Conservation (phyloP, 768 basidiomycete genomes). For the Cystofilobasidium capitatum region DNA sequence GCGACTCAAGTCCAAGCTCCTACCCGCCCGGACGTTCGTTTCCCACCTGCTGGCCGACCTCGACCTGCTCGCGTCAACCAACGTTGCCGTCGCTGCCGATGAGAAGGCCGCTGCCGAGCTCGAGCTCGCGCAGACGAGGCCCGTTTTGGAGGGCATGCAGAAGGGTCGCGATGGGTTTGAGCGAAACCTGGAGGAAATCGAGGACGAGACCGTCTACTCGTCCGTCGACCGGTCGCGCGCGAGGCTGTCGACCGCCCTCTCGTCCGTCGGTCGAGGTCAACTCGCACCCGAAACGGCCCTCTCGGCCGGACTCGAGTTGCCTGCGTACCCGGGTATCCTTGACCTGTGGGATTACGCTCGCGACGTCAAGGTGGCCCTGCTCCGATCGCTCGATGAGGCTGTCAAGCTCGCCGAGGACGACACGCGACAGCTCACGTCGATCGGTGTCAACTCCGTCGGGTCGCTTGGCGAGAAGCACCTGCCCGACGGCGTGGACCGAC, state of each 20-base stretch:
- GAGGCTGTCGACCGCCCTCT: constrained; percentile 58
- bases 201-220: constrained; percentile 59
- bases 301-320: constrained; percentile 42
- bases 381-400: constrained; percentile 70
- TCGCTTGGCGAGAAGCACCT: constrained; percentile 67
- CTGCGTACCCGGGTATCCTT: constrained; percentile 71
- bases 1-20: constrained; percentile 89
- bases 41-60: constrained; percentile 81
- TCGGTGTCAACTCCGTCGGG: constrained; percentile 57
- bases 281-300: constrained; percentile 42
- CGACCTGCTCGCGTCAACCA: constrained; percentile 73
- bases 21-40: constrained; percentile 85
- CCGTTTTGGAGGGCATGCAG: constrained; percentile 82
- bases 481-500: constrained; percentile 68
- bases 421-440: constrained; percentile 56
- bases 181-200: constrained; percentile 63
- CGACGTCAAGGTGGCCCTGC: constrained; percentile 65
- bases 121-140: constrained; percentile 60
- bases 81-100: constrained; percentile 70
- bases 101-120: constrained; percentile 63
- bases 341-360: constrained; percentile 75
- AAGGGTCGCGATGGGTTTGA: constrained; percentile 62
- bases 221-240: constrained; percentile 51
- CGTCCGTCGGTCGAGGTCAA: constrained; percentile 64
- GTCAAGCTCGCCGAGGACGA: constrained; percentile 74